Percentiles rank a stretch among this genome's conserved stretches.
phyloP scores from a whole-genome alignment of 805 yeast genomes.

The Pichia nakasei region DNA sequence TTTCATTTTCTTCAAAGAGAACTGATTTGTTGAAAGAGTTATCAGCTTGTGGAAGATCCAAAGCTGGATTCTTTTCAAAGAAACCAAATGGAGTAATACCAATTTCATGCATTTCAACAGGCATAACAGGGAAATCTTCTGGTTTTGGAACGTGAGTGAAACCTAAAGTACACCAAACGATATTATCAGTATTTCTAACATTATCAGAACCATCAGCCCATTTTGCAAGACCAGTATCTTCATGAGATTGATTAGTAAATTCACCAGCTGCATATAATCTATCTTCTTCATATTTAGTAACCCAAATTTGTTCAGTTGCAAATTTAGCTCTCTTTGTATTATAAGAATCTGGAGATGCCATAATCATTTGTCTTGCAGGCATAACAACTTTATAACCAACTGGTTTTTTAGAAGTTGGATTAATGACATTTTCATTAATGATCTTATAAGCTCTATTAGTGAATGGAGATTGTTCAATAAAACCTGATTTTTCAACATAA shows the following conservation, averaged over 20 bases:
- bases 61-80: constrained; percentile 69
- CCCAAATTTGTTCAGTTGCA: constrained; percentile 77
- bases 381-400: constrained; percentile 67
- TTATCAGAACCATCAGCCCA: constrained; percentile 63
- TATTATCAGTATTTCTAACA: constrained; percentile 67
- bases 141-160: constrained; percentile 76
- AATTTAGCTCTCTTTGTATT: constrained; percentile 64
- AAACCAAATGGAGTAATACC: constrained; percentile 63
- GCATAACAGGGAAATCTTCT: constrained; percentile 89
- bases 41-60: constrained; percentile 66
- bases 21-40: constrained; percentile 60
- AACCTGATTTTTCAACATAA: constrained; percentile 61
- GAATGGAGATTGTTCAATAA: constrained; percentile 65
- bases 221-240: constrained; percentile 58
- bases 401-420: constrained; percentile 60
- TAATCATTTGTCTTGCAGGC: constrained; percentile 70
- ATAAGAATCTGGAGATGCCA: constrained; percentile 55
- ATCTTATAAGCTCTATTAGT: constrained; percentile 68
- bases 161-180: constrained; percentile 76
- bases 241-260: constrained; percentile 71
- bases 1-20: constrained; percentile 23
- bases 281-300: constrained; percentile 66
- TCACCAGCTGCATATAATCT: constrained; percentile 77
- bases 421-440: constrained; percentile 63
- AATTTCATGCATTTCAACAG: constrained; percentile 67